phyloP scores from a whole-genome alignment of 78 protist species.

The Dictyostelium capitatum region DNA sequence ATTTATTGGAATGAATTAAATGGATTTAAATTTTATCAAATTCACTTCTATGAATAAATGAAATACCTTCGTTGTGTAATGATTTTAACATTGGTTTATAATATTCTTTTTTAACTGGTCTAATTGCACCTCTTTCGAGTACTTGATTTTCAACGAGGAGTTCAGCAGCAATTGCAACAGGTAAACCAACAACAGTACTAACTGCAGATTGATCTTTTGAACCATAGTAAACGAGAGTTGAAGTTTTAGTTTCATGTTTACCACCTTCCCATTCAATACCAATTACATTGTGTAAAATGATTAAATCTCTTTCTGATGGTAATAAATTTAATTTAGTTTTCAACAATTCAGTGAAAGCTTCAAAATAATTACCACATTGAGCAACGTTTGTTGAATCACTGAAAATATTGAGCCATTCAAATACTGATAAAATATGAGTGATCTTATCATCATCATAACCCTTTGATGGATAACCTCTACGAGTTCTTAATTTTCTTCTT shows the following conservation, averaged over 20 bases:
- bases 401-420: slow-evolving; percentile 71
- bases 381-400: neutral
- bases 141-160: slow-evolving; percentile 78
- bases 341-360: slow-evolving; percentile 47
- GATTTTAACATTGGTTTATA: slow-evolving; percentile 83
- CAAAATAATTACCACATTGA: slow-evolving; percentile 50
- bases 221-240: slow-evolving; percentile 80
- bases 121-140: slow-evolving; percentile 66
- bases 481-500: slow-evolving; percentile 63
- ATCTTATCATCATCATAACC: slow-evolving; percentile 84
- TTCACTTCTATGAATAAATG: slow-evolving; percentile 64
- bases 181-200: slow-evolving; percentile 89
- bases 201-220: slow-evolving; percentile 76
- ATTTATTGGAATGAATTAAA: neutral
- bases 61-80: slow-evolving; percentile 75
- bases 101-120: slow-evolving; percentile 41
- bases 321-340: slow-evolving; percentile 53
- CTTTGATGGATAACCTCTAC: slow-evolving; percentile 75
- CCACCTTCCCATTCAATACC: slow-evolving; percentile 83
- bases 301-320: slow-evolving; percentile 77
- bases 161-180: slow-evolving; percentile 89
- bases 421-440: slow-evolving; percentile 31
- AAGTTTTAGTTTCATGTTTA: slow-evolving; percentile 73
- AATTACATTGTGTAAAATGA: slow-evolving; percentile 80
- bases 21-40: slow-evolving; percentile 36